phyloP scores from a whole-genome alignment of 371 early-diverging fungal species.

The Choanephora cucurbitarum region DNA sequence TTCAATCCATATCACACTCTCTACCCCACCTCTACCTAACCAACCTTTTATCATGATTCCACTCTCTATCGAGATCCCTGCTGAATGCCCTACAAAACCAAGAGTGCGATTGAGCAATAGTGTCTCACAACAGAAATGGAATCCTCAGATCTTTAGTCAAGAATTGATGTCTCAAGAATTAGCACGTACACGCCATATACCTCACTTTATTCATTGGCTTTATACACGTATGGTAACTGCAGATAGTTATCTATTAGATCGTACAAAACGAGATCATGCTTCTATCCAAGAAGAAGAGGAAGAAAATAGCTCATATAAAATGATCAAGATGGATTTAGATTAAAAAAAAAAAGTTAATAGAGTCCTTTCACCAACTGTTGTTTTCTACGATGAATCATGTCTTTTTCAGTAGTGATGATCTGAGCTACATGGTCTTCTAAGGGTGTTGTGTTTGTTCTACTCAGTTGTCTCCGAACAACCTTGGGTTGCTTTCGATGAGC shows the following conservation, averaged over 20 bases:
- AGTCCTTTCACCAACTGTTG: constrained; percentile 38
- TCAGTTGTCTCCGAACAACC: not conserved
- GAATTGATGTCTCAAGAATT: constrained; percentile 37
- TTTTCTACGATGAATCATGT: constrained; percentile 49
- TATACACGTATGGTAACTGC: constrained; percentile 31
- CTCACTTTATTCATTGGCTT: constrained; percentile 33
- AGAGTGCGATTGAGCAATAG: constrained; percentile 27
- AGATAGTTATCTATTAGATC: not conserved
- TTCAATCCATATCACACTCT: constrained; percentile 36
- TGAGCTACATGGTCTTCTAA: constrained; percentile 31
- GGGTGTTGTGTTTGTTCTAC: not conserved
- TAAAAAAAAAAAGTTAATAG: too few relatives aligned
- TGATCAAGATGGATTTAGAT: constrained; percentile 25
- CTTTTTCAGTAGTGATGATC: constrained; percentile 44
- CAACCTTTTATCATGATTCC: constrained; percentile 30
- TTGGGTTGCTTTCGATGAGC: constrained; percentile 6
- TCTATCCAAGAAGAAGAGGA: not conserved
- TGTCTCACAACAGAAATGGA: constrained; percentile 27
- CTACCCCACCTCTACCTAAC: constrained; percentile 29
- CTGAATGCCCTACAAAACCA: constrained; percentile 34
- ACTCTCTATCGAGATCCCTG: constrained; percentile 42
- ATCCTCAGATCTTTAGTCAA: constrained; percentile 38
- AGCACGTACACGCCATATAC: constrained; percentile 30
- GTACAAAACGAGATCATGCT: constrained; percentile 1
- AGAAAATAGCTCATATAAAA: constrained; percentile 2